phyloP scores from a whole-genome alignment of 306 rosid genomes.

The Citrullus amarus region DNA sequence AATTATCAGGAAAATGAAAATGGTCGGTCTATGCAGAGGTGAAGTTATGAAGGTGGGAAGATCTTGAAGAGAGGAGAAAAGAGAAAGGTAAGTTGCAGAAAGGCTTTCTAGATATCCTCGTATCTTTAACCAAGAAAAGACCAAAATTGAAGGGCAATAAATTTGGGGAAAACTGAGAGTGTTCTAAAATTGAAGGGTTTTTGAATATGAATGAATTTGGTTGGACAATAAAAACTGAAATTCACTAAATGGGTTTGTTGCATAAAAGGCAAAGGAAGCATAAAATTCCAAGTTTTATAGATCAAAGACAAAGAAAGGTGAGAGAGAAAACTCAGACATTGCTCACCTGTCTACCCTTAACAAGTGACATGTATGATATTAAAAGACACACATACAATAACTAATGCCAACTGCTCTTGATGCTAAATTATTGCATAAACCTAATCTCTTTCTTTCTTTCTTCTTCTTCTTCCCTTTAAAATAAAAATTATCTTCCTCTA shows the following conservation, averaged over 20 bases:
- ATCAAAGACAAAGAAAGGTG: slow-evolving; percentile 32
- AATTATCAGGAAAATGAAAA: neutral
- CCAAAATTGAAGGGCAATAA: slow-evolving; percentile 21
- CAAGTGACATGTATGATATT: slow-evolving; percentile 64
- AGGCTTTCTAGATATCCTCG: slow-evolving; percentile 31
- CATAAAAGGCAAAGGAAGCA: slow-evolving; percentile 37
- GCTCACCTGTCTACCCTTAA: slow-evolving; percentile 50
- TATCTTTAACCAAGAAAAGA: slow-evolving; percentile 31
- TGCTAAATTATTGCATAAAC: slow-evolving; percentile 49
- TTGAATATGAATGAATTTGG: slow-evolving; percentile 3
- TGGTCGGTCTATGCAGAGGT: slow-evolving; percentile 1
- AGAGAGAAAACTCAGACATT: slow-evolving; percentile 5
- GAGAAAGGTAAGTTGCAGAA: slow-evolving; percentile 8
- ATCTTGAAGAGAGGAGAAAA: no score
- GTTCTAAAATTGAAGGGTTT: slow-evolving; percentile 9
- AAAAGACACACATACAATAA: slow-evolving; percentile 47
- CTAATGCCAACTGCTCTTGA: slow-evolving; percentile 91
- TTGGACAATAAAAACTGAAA: slow-evolving; percentile 24
- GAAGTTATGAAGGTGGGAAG: no score
- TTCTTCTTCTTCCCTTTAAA: no score
- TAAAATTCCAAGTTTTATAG: slow-evolving; percentile 46
- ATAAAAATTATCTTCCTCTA: slow-evolving; percentile 8
- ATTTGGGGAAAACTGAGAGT: slow-evolving; percentile 19
- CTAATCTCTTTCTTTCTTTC: neutral
- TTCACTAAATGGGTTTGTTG: slow-evolving; percentile 37